These are phyloP conservation scores for Raddia distichophylla DNA, from an alignment of 176 grass and related monocot species.

Conservation along the genomic window DNA sequence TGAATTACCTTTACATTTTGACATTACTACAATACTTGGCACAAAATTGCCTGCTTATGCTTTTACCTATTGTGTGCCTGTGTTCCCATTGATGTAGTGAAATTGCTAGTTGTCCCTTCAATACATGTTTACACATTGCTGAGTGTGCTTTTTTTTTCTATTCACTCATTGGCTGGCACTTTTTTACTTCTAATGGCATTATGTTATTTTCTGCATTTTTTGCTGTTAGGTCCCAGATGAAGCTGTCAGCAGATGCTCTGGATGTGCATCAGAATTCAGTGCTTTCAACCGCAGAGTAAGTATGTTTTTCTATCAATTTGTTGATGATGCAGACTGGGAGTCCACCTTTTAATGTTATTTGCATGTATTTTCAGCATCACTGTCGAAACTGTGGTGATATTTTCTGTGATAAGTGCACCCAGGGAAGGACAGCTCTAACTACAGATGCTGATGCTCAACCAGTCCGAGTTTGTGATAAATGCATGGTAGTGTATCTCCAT, in stretches of 20 bases:
- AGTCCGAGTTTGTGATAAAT: conserved; percentile 93
- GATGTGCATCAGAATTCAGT: conserved; percentile 79
- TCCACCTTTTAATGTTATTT: conserved; percentile 11
- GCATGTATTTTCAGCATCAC: conserved; percentile 79
- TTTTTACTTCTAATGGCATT: not conserved
- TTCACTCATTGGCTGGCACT: not conserved
- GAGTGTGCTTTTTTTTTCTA: not conserved
- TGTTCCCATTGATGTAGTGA: not conserved
- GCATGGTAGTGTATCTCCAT: conserved; percentile 67
- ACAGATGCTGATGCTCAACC: conserved; percentile 76
- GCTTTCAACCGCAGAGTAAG: conserved; percentile 90
- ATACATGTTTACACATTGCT: not conserved
- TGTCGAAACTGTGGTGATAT: conserved; percentile 98
- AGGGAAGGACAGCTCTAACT: conserved; percentile 84
- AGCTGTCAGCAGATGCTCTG: conserved; percentile 80
- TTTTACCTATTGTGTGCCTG: not conserved
- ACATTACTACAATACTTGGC: not conserved
- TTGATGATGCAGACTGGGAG: not conserved
- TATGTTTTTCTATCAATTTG: conserved; percentile 30
- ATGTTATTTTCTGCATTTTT: conserved; percentile 23
- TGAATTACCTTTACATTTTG: not conserved
- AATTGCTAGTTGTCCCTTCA: not conserved
- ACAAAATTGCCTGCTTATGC: not conserved
- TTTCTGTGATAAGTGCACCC: conserved; percentile 97
- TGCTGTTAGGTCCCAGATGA: conserved; percentile 88